Evolutionary conservation across 2,329 filamentous ascomycete genomes (phyloP).

Genomic region (Calonectria leucothoes): DNA sequence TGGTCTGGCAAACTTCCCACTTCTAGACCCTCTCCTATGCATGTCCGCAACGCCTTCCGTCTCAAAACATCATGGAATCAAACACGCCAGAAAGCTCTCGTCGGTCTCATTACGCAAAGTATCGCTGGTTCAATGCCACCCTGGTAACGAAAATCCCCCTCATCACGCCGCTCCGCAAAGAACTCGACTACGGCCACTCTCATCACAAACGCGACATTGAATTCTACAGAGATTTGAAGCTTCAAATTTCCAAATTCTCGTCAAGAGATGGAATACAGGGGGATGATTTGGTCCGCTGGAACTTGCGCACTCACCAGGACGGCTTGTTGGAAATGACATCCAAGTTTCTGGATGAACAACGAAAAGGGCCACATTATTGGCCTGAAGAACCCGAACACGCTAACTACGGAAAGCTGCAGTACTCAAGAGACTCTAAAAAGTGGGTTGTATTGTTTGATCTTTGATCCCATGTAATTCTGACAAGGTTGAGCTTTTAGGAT

Average conservation of each 20-base stretch:
- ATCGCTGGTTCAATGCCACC: conserved; percentile 15
- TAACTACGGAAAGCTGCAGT: conserved; percentile 11
- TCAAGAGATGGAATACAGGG: conserved; percentile 8
- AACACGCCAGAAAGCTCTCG: not conserved
- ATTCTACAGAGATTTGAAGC: conserved; percentile 27
- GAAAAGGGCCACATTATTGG: conserved; percentile 33
- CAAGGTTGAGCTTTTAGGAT: not conserved
- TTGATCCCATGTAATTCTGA: not conserved
- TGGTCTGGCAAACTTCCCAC: not conserved
- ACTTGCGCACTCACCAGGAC: conserved; percentile 19
- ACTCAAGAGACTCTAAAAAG: conserved; percentile 24
- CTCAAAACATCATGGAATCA: not conserved
- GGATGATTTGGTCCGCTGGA: conserved; percentile 26
- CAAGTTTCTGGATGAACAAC: conserved; percentile 27
- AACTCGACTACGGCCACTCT: conserved; percentile 30
- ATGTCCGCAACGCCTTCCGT: too few species aligned
- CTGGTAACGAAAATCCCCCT: conserved; percentile 21
- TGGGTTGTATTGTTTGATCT: not conserved
- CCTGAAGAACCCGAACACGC: conserved; percentile 10
- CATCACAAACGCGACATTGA: conserved; percentile 22
- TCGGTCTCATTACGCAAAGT: not conserved
- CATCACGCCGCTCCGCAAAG: conserved; percentile 29
- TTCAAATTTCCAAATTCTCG: conserved; percentile 17
- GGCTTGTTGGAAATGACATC: conserved; percentile 31
- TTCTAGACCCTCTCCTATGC: not conserved